Evolutionary conservation across 2,329 filamentous ascomycete species (phyloP).

Genomic region (Trichoderma atroviride): DNA sequence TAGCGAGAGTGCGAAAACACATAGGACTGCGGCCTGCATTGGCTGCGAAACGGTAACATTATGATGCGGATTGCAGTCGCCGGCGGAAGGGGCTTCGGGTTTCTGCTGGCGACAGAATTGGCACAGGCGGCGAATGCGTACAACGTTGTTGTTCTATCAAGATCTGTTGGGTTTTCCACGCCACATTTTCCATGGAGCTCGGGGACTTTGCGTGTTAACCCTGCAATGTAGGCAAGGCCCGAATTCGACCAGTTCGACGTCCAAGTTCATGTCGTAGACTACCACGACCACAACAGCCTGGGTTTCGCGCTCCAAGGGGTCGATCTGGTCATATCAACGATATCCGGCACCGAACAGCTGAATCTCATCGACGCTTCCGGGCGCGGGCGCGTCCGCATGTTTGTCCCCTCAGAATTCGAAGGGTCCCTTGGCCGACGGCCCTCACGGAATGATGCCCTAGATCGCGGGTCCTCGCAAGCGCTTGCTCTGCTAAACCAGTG

Average conservation of each 20-base stretch:
- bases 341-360: constrained; percentile 67
- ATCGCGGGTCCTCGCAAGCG: constrained; percentile 61
- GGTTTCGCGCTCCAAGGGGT: constrained; percentile 69
- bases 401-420: constrained; percentile 77
- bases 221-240: constrained; percentile 51
- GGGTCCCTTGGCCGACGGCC: constrained; percentile 61
- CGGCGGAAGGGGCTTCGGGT: constrained; percentile 50
- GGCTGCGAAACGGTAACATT: constrained; percentile 26
- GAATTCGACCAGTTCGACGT: constrained; percentile 59
- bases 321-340: constrained; percentile 75
- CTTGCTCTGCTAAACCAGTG: constrained; percentile 60
- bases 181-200: constrained; percentile 12
- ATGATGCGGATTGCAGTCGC: constrained; percentile 56
- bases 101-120: constrained; percentile 56
- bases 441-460: constrained; percentile 57
- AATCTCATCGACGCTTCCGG: constrained; percentile 73
- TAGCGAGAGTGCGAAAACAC: constrained; percentile 20
- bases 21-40: constrained; percentile 25
- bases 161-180: constrained; percentile 42
- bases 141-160: constrained; percentile 70
- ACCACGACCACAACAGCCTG: constrained; percentile 59
- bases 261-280: constrained; percentile 71
- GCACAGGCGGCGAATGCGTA: constrained; percentile 61
- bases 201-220: constrained; percentile 31
- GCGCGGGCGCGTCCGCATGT: constrained; percentile 64